Conservation (phyloP, 768 basidiomycete species). For the Lentinula lateritia region DNA sequence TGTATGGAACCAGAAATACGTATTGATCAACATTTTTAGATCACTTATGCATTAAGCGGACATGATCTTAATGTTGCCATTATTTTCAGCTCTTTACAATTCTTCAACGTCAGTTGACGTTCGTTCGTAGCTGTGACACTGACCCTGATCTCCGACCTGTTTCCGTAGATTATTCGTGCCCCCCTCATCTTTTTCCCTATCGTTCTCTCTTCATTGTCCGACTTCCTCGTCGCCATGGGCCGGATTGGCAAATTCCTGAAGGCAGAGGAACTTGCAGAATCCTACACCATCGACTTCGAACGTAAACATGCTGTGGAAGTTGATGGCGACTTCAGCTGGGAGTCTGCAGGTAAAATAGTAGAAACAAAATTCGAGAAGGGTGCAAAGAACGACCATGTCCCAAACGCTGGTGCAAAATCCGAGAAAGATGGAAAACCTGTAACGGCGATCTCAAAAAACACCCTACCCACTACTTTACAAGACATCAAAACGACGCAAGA, state of each 20-base stretch:
- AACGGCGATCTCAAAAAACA: slow-evolving; percentile 9
- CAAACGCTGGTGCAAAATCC: slow-evolving; percentile 9
- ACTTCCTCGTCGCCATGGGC: slow-evolving; percentile 27
- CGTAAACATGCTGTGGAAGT: slow-evolving; percentile 24
- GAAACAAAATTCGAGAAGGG: slow-evolving; percentile 21
- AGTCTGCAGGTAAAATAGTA: slow-evolving; percentile 22
- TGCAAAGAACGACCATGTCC: slow-evolving; percentile 11
- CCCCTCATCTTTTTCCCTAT: slow-evolving; percentile 35
- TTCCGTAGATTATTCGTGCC: slow-evolving; percentile 31
- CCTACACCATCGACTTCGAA: slow-evolving; percentile 23
- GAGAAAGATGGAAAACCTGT: slow-evolving; percentile 10
- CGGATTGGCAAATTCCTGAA: slow-evolving; percentile 26
- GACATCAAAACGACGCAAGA: neutral
- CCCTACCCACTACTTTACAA: slow-evolving; percentile 12
- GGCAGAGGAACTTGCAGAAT: slow-evolving; percentile 29
- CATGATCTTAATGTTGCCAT: slow-evolving; percentile 30
- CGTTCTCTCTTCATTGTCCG: slow-evolving; percentile 26
- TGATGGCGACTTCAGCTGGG: slow-evolving; percentile 26
- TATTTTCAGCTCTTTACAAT: slow-evolving; percentile 25
- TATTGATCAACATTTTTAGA: neutral
- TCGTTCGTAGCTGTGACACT: neutral
- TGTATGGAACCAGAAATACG: neutral
- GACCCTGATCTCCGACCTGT: slow-evolving; percentile 13
- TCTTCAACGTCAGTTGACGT: slow-evolving; percentile 14
- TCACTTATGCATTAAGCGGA: slow-evolving; percentile 37